These are phyloP conservation scores for Acer saccharum DNA, from an alignment of 345 rosid genomes.

Conservation along the genomic window DNA sequence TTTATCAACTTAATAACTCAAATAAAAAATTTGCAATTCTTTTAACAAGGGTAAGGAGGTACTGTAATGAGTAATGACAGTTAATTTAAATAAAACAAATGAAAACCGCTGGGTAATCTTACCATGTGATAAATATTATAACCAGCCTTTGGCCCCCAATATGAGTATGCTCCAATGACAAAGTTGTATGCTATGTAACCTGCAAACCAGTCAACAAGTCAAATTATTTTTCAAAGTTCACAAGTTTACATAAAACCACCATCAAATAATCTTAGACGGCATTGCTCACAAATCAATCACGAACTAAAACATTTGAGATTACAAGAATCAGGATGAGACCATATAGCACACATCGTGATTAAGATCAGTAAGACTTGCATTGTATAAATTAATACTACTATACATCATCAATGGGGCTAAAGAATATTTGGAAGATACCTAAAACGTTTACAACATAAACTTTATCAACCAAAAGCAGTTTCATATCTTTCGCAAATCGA, in stretches of 20 bases:
- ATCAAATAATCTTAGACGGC: neutral
- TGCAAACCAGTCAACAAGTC: conserved; percentile 27
- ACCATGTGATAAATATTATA: conserved; percentile 92
- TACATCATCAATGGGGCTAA: neutral
- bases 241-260: neutral
- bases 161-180: conserved; percentile 95
- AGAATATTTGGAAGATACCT: conserved; percentile 44
- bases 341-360: neutral
- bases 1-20: neutral
- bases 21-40: neutral
- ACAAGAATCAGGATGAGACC: neutral
- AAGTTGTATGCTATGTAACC: conserved; percentile 91
- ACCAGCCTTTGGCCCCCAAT: conserved; percentile 99
- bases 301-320: neutral
- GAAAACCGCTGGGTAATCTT: conserved; percentile 11
- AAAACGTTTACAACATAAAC: conserved; percentile 82
- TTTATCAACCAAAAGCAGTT: conserved; percentile 69
- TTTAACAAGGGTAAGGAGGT: neutral
- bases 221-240: neutral
- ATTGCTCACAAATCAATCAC: neutral
- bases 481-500: conserved; percentile 65
- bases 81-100: conserved; percentile 1
- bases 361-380: conserved; percentile 3
- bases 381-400: neutral
- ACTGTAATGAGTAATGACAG: neutral